Evolutionary conservation across 2,329 filamentous ascomycete genomes (phyloP), one percentile per base, ranked within the genome.

Genomic region (Trichoderma sp.): DNA sequence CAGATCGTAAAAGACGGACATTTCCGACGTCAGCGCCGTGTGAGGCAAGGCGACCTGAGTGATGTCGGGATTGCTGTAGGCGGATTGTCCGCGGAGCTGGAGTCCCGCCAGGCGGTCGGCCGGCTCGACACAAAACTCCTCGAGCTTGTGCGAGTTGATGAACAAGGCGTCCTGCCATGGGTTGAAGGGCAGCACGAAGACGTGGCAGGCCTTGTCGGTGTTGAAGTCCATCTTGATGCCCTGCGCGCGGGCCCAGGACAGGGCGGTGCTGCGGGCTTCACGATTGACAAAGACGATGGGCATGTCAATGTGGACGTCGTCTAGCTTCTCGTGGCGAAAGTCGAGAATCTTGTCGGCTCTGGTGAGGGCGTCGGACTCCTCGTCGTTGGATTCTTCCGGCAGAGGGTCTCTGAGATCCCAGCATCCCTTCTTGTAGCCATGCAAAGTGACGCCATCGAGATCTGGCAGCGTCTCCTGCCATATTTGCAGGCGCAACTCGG

Each of bases 401-500:
- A 54, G 32, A 24, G 18, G 16, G 0, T 21, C 46, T 8, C 39
- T 18, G 5, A 37, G 60, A 24, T 24, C 49, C 60, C 60, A 64
- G 49, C 51, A 64, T 30, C 49, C 60, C 2, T 43, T 43, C 24
- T 43, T 39, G 24, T 55, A 64, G 32, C 8, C 54, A 51, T 64
- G 24, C 34, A 64, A 18, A 28, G 60, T 55, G 32, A 64, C 54
- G 49, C 49, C 24, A 24, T 64, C 49, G 5, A 55, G 32, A 13
- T 43, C 60, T n/a, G 60, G 49, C 60, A 64, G 14, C 49, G 32
- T 43, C 24, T 43, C 11, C 3, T 4, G 49, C 60, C 60, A 64
- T 14, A 64, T 64, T 18, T 55, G 14, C 34, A 55, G 14, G 60
- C 60, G 60, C 18, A 64, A 24, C 49, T 64, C 60, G 16, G 32